phyloP scores from a whole-genome alignment of 2,329 filamentous ascomycete species.

The Chalara sp. region DNA sequence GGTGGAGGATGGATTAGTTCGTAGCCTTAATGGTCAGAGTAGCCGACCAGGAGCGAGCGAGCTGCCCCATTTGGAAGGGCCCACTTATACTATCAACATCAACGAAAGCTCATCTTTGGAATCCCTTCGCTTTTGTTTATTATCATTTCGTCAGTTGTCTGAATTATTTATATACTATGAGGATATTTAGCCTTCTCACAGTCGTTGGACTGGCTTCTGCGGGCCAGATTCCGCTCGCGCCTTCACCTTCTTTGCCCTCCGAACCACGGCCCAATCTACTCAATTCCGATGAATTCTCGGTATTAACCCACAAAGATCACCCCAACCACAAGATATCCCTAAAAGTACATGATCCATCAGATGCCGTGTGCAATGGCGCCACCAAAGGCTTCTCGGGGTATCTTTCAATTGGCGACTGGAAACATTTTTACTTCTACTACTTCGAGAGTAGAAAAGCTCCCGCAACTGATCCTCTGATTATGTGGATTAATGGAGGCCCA shows the following conservation, averaged over 20 bases:
- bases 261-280: not conserved
- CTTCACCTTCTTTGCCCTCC: not conserved
- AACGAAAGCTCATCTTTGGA: too few relatives aligned
- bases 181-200: not conserved
- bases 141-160: too few relatives aligned
- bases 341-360: not conserved
- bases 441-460: constrained; percentile 36
- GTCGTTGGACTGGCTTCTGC: not conserved
- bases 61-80: too few relatives aligned
- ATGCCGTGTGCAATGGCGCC: not conserved
- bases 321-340: not conserved
- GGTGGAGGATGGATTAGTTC: too few relatives aligned
- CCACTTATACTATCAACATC: too few relatives aligned
- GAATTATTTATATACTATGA: not conserved
- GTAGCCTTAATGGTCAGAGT: too few relatives aligned
- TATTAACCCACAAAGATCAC: not conserved
- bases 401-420: constrained; percentile 12
- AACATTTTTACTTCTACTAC: constrained; percentile 40
- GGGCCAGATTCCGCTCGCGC: not conserved
- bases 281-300: not conserved
- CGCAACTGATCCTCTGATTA: constrained; percentile 39
- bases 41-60: too few relatives aligned
- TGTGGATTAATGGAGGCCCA: constrained; percentile 61
- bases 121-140: too few relatives aligned
- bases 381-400: not conserved